A percentile compares a stretch with the other conserved stretches of the same genome.
phyloP scores from a whole-genome alignment of 495 filamentous ascomycete species.

The Penicillium fimorum region DNA sequence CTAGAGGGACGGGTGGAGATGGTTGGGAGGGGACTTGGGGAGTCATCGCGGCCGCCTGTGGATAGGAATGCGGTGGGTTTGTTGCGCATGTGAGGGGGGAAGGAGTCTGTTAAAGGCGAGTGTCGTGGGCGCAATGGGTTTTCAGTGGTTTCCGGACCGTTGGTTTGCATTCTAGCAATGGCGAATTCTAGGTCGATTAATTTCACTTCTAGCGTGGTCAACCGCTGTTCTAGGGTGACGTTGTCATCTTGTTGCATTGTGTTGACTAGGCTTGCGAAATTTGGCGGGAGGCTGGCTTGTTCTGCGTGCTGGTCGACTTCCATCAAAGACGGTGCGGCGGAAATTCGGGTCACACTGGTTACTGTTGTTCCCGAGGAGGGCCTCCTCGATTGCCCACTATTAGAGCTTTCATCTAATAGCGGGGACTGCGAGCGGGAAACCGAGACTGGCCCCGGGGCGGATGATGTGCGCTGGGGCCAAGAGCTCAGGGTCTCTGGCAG shows the following conservation, averaged over 20 bases:
- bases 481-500: conserved; percentile 26
- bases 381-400: conserved; percentile 28
- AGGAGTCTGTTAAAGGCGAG: conserved; percentile 14
- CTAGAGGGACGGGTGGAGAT: conserved; percentile 33
- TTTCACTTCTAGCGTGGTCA: conserved; percentile 55
- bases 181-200: conserved; percentile 56
- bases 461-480: conserved; percentile 31
- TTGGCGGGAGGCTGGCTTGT: conserved; percentile 35
- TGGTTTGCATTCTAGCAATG: conserved; percentile 51
- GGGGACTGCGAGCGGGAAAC: conserved; percentile 28
- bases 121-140: conserved; percentile 19
- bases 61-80: conserved; percentile 20
- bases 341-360: conserved; percentile 29
- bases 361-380: conserved; percentile 35
- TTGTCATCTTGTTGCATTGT: conserved; percentile 48
- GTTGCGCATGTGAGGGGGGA: conserved; percentile 21
- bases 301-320: conserved; percentile 21
- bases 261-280: conserved; percentile 42
- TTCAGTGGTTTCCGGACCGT: conserved; percentile 18
- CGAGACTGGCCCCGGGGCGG: conserved; percentile 17
- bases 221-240: conserved; percentile 49
- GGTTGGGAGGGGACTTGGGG: conserved; percentile 20
- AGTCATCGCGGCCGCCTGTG: conserved; percentile 26
- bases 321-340: conserved; percentile 24
- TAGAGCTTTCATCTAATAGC: conserved; percentile 24